phyloP scores from a whole-genome alignment of 176 grass and related monocot species.

The Pharus latifolius region DNA sequence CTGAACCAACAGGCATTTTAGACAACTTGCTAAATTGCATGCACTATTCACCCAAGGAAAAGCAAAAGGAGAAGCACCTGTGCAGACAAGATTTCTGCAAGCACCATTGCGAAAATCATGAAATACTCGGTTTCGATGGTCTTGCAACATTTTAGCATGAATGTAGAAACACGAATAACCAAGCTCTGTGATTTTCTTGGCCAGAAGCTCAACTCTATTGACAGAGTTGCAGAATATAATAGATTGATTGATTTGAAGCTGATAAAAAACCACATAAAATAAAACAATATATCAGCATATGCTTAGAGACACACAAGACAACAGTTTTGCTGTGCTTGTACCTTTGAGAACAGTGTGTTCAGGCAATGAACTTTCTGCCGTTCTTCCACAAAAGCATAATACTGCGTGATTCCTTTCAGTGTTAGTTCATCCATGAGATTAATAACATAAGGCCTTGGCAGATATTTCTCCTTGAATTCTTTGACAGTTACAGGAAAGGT shows the following conservation, averaged over 20 bases:
- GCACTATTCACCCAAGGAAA: background rate
- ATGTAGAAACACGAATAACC: conserved; percentile 97
- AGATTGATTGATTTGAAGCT: conserved; percentile 92
- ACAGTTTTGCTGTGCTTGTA: background rate
- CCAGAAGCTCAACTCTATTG: conserved; percentile 81
- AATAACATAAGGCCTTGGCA: conserved; percentile 60
- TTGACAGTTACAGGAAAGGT: conserved; percentile 66
- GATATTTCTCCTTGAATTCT: conserved; percentile 61
- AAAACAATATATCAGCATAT: conserved; percentile 8
- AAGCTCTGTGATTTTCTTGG: conserved; percentile 89
- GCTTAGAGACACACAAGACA: background rate
- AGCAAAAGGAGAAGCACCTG: conserved; percentile 35
- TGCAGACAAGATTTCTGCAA: conserved; percentile 93
- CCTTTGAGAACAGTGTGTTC: conserved; percentile 56
- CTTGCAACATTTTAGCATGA: conserved; percentile 97
- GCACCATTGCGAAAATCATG: conserved; percentile 97
- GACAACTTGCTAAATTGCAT: background rate
- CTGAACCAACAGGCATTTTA: background rate
- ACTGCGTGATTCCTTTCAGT: conserved; percentile 55
- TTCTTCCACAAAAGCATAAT: conserved; percentile 72
- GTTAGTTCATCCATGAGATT: conserved; percentile 75
- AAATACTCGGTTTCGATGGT: conserved; percentile 84
- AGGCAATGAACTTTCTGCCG: conserved; percentile 61
- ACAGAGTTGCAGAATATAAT: conserved; percentile 98
- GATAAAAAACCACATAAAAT: background rate